Base-by-base conservation (phyloP, 1,284 basidiomycete species). In the Amylostereum chailletii region DNA sequence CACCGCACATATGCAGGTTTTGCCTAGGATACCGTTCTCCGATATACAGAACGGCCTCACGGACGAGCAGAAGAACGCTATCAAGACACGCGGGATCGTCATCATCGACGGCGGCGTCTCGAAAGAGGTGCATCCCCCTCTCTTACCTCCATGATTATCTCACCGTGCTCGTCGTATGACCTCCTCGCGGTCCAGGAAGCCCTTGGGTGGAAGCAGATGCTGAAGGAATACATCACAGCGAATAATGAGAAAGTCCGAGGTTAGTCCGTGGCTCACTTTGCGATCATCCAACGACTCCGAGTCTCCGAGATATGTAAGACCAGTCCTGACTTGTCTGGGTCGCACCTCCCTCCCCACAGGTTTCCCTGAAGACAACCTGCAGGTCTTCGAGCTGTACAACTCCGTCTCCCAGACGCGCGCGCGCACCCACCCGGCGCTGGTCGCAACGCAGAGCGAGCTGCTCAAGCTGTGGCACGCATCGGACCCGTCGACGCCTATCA, bases 311-410 rank as follows among this genome's bases (percentile, higher is more conserved):
- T 42, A 6, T 45, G 5, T 8, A 8, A 27, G 7, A 29, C 34
- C 44, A 11, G 11, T 30, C 7, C 31, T 45, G 31, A 30, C 42
- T 43, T 42, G 10, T 26, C 40, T 26, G 26, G 7, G 19, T 27
- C 7, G 40, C 19, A 62, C 61, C 6, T 51, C 58, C 26, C 61
- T 62, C 26, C 32, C 45, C 31, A 58, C 62, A 79, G 86, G 85
- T 1, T 83, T 79, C 57, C 87, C 86, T 0, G 64, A 69, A 1
- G 72, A 79, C 44, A 74, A 87, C 55, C 80, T 85, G 49, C 84
- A 87, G 62, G 83, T 79, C 19, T 89, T 76, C 58, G 85, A 89
- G 58, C 59, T 89, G 3, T 89, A 88, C 65, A 78, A 86, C 65
- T 77, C 81, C 3, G 74, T 69, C 51, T 58, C 76, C 5, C 84